Evolutionary conservation across 2,329 filamentous ascomycete species (phyloP).

Genomic region (Cryphonectria carpinicola): DNA sequence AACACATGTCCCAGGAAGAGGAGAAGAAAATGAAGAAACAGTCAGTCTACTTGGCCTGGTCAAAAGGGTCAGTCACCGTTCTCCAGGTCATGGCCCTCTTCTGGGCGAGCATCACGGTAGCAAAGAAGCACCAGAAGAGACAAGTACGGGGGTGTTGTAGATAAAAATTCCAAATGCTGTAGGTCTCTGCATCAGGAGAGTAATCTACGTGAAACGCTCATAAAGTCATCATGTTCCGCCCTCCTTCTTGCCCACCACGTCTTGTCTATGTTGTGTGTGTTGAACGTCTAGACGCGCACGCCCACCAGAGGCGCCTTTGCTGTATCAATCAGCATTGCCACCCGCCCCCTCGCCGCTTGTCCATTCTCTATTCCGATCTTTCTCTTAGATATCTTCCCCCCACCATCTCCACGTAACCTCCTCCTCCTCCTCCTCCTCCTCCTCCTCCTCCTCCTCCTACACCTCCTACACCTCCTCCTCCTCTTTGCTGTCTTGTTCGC

Average conservation of each 20-base stretch:
- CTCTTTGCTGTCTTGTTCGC: not conserved
- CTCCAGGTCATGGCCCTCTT: not conserved
- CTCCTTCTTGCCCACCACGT: slow-evolving; percentile 1
- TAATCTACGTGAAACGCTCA: slow-evolving; percentile 2
- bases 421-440: not conserved
- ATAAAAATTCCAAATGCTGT: slow-evolving; percentile 1
- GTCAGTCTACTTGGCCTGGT: too few species aligned
- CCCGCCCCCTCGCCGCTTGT: not conserved
- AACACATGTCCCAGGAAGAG: not conserved
- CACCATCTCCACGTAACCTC: not conserved
- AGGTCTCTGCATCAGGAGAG: not conserved
- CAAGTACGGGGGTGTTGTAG: not conserved
- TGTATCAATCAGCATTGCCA: slow-evolving; percentile 5
- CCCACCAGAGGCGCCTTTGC: slow-evolving; percentile 18
- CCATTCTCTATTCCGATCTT: not conserved
- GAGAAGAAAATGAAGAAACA: too few species aligned
- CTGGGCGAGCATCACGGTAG: not conserved
- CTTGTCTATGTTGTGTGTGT: slow-evolving; percentile 14
- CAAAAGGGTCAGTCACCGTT: not conserved
- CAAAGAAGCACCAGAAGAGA: not conserved
- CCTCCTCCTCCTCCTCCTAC: not conserved
- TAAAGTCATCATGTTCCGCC: slow-evolving; percentile 16
- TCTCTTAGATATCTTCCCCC: not conserved
- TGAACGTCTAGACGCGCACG: slow-evolving; percentile 10
- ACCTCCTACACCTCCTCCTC: too few species aligned